phyloP scores from a whole-genome alignment of 208 protist genomes.

The Trichomonas gallinae region DNA sequence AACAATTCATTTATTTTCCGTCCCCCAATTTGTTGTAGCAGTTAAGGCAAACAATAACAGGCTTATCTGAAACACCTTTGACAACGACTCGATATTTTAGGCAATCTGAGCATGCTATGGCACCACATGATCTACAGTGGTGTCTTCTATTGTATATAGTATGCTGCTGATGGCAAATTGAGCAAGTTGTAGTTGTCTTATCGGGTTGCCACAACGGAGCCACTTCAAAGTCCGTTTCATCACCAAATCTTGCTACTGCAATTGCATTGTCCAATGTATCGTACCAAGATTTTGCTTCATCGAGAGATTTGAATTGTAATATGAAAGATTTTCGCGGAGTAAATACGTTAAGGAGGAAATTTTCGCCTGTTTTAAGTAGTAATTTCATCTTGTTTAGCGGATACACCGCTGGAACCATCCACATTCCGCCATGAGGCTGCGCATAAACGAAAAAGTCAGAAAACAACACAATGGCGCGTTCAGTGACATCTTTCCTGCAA shows the following conservation, averaged over 20 bases:
- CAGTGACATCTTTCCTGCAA: background rate
- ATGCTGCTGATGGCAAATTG: background rate
- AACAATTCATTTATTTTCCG: no score
- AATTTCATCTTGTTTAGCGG: background rate
- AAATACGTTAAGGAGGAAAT: background rate
- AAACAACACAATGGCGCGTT: background rate
- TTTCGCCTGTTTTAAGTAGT: background rate
- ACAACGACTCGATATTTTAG: background rate
- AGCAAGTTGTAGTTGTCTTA: background rate
- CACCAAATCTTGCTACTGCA: background rate
- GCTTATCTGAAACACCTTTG: background rate
- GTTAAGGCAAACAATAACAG: background rate
- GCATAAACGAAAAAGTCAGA: background rate
- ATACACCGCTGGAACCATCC: background rate
- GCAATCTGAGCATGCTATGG: background rate
- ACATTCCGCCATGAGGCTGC: background rate
- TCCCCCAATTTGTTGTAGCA: background rate
- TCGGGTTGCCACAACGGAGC: background rate
- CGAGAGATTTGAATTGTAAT: background rate
- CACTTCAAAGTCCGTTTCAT: background rate
- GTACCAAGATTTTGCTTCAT: background rate
- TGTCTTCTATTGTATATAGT: background rate
- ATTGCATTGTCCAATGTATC: background rate
- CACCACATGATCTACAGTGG: background rate
- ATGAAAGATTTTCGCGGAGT: background rate